phyloP scores from a whole-genome alignment of 768 basidiomycete species.

The Pholiota conissans region DNA sequence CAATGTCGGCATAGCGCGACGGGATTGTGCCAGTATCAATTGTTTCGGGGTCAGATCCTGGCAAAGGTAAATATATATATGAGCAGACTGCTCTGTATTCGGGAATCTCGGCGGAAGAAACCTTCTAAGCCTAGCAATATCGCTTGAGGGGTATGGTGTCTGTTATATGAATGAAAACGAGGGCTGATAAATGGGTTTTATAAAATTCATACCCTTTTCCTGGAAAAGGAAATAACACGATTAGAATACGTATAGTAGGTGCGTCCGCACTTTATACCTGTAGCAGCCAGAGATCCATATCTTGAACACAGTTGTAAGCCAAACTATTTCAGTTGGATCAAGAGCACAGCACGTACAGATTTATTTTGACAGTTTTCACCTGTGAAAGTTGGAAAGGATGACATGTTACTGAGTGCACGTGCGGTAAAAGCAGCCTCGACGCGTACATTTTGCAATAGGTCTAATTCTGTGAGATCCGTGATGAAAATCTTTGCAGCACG shows the following conservation, averaged over 20 bases:
- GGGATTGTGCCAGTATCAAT: conserved; percentile 86
- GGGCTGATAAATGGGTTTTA: background rate
- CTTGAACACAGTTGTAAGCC: conserved; percentile 32
- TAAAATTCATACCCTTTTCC: conserved; percentile 68
- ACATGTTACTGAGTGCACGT: background rate
- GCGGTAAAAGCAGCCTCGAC: background rate
- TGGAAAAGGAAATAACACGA: conserved; percentile 22
- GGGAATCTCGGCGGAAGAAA: conserved; percentile 10
- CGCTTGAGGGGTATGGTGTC: conserved; percentile 87
- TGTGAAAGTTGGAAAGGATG: conserved; percentile 24
- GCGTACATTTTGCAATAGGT: conserved; percentile 65
- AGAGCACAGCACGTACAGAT: conserved; percentile 52
- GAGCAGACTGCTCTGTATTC: conserved; percentile 9
- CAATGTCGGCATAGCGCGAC: conserved; percentile 70
- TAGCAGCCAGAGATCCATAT: conserved; percentile 92
- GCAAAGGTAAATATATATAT: background rate
- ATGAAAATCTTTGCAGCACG: conserved; percentile 90
- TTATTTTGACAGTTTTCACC: conserved; percentile 83
- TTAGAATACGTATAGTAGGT: conserved; percentile 1
- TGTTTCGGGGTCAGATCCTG: conserved; percentile 88
- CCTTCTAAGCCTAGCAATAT: conserved; percentile 83
- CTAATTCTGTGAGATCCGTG: conserved; percentile 65
- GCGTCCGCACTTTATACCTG: conserved; percentile 45
- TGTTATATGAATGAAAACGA: conserved; percentile 24
- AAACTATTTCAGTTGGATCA: background rate